Evolutionary conservation across 352 stramenopile genomes (phyloP).

Genomic region (Aphanomyces stellatus): DNA sequence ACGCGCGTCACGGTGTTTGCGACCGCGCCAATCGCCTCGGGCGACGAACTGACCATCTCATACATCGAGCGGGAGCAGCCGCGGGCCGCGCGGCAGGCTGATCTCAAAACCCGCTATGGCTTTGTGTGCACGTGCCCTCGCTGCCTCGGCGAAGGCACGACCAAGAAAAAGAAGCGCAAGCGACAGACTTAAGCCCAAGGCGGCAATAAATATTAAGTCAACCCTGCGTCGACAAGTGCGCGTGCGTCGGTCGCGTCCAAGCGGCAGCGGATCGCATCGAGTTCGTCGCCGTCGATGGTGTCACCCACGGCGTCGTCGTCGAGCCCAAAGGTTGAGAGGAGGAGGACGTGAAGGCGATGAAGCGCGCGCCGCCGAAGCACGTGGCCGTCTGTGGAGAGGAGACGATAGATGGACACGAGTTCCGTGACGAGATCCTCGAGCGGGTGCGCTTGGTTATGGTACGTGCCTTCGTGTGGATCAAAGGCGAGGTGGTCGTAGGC

Average conservation of each 20-base stretch:
- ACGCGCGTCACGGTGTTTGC: slow-evolving; percentile 7
- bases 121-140: slow-evolving; percentile 3
- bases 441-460: no score
- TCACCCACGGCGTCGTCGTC: neutral
- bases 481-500: no score
- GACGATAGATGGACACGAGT: no score
- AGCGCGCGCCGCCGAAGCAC: no score
- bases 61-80: neutral
- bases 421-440: no score
- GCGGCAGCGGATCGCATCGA: neutral
- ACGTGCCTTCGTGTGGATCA: no score
- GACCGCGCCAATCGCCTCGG: neutral
- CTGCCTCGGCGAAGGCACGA: neutral
- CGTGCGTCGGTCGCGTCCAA: neutral
- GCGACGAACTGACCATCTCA: slow-evolving; percentile 14
- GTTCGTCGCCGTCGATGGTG: neutral
- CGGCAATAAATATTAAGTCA: slow-evolving; percentile 15
- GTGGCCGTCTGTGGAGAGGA: no score
- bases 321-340: neutral
- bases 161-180: neutral
- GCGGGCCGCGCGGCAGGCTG: neutral
- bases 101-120: neutral
- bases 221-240: neutral
- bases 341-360: neutral
- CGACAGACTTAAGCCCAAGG: neutral